Evolutionary conservation across 768 basidiomycete genomes (phyloP).

Genomic region (Calvatia gigantea): DNA sequence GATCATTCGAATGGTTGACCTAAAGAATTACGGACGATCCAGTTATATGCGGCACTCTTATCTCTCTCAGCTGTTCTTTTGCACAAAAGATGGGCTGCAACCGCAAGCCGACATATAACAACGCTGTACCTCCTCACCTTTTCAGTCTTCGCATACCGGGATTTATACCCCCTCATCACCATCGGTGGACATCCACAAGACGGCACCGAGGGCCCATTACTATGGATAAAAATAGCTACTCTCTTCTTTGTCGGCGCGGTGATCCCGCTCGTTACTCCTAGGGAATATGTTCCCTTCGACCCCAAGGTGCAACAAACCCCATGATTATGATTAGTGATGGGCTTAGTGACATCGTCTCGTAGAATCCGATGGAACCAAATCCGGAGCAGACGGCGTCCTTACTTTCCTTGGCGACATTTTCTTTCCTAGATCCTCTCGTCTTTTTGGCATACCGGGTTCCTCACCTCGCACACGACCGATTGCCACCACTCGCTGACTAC

Average conservation of each 20-base stretch:
- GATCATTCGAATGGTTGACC: slow-evolving; percentile 24
- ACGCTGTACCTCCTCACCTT: slow-evolving; percentile 11
- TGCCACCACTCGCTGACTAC: slow-evolving; percentile 64
- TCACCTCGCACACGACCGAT: slow-evolving; percentile 47
- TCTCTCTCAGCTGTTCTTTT: slow-evolving; percentile 38
- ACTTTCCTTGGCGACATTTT: slow-evolving; percentile 41
- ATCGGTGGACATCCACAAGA: slow-evolving; percentile 12
- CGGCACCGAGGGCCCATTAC: slow-evolving; percentile 11
- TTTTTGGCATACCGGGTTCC: slow-evolving; percentile 41
- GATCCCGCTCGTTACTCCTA: slow-evolving; percentile 14
- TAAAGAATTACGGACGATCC: neutral
- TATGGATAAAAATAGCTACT: slow-evolving; percentile 16
- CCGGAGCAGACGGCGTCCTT: slow-evolving; percentile 52
- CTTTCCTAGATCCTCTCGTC: slow-evolving; percentile 54
- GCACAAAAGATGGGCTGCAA: slow-evolving; percentile 32
- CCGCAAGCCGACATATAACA: slow-evolving; percentile 40
- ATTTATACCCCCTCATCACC: slow-evolving; percentile 17
- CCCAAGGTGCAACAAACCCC: slow-evolving; percentile 4
- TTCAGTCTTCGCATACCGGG: slow-evolving; percentile 15
- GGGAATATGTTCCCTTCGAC: slow-evolving; percentile 16
- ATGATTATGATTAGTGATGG: neutral
- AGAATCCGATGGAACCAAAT: slow-evolving; percentile 36
- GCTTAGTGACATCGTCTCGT: neutral
- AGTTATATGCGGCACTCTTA: slow-evolving; percentile 21
- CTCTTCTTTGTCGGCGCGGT: slow-evolving; percentile 9